These are phyloP conservation scores for Omphalea diandra DNA, from an alignment of 441 rosid species.

Conservation along the genomic window DNA sequence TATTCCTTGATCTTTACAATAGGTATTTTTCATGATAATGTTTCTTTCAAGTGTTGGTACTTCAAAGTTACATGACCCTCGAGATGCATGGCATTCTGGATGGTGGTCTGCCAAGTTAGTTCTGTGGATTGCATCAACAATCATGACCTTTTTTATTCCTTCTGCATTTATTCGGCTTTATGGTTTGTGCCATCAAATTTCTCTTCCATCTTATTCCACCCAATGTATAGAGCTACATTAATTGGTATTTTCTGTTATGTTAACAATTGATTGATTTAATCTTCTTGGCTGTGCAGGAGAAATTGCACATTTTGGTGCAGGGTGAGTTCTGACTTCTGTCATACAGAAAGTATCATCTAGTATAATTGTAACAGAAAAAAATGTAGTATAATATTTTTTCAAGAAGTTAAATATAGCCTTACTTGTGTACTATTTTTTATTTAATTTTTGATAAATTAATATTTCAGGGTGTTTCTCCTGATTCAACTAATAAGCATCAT, in stretches of 20 bases:
- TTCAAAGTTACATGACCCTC: constrained; percentile 49
- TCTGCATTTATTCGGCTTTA: constrained; percentile 62
- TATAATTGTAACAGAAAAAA: too few species aligned
- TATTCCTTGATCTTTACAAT: constrained; percentile 37
- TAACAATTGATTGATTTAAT: neutral
- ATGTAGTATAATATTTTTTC: too few species aligned
- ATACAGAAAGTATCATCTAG: too few species aligned
- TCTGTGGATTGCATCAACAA: constrained; percentile 61
- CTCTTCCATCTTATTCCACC: too few species aligned
- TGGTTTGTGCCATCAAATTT: constrained; percentile 42
- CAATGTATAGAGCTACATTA: too few species aligned
- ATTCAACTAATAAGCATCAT: constrained; percentile 91
- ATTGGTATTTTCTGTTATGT: neutral
- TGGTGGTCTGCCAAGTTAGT: constrained; percentile 82
- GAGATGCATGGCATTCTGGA: constrained; percentile 94
- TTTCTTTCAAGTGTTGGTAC: constrained; percentile 74
- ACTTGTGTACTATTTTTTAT: constrained; percentile 1
- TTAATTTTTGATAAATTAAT: neutral
- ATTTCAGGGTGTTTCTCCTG: constrained; percentile 84
- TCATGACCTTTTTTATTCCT: constrained; percentile 70
- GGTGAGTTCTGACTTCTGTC: constrained; percentile 38
- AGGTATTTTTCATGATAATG: constrained; percentile 79
- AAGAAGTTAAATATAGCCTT: too few species aligned
- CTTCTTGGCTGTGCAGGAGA: constrained; percentile 68
- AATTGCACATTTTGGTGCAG: constrained; percentile 98